Base-by-base conservation (phyloP, 2,329 filamentous ascomycete species). In the Pyrenophora seminiperda region DNA sequence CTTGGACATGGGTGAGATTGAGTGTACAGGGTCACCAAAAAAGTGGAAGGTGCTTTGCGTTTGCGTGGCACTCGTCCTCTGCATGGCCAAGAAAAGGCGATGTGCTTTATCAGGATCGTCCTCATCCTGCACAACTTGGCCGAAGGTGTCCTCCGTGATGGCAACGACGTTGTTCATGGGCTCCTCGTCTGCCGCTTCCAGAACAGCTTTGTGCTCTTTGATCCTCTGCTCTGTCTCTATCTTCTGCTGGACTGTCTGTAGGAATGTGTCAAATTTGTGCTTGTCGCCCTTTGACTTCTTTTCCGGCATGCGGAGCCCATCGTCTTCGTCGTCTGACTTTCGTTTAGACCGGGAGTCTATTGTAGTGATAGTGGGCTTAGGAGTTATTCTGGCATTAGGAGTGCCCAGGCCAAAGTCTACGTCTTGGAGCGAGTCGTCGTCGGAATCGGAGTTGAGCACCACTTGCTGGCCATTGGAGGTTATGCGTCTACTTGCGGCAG, bases 391-490 rank as follows among this genome's bases (percentile, higher is more conserved):
- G 22, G 53, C 31, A 38, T 53, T 58, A 7, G 47, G 30, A 7
- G 41, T 46, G 13, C 53, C 47, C 18, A 53, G 18, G 14, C 62
- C 58, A 24, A 73, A 77, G 50, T 82, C 76, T 0, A 86, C 87
- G 40, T 82, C 79, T 9, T 51, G 50, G 2, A 72, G 48, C 7
- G 61, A 67, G 20, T 80, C 81, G 14, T 81, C 81, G n/a, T 89
- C 87, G 7, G 88, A 87, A 63, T 92, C 89, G 0, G 89, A 91
- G 45, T 83, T 86, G 37, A 79, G 79, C 18, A 92, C 76, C 2
- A 73, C 57, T 7, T 62, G 58, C 43, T 69, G 68, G 2, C 82
- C 82, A 60, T 80, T 75, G 50, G 76, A 88, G 47, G 87, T 75
- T 10, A 83, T 50, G 13, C 75, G 68, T 72, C 61, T 83, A 77